These are phyloP conservation scores for Irpex lacteus DNA, from an alignment of 1,284 basidiomycete genomes.

Conservation along the genomic window DNA sequence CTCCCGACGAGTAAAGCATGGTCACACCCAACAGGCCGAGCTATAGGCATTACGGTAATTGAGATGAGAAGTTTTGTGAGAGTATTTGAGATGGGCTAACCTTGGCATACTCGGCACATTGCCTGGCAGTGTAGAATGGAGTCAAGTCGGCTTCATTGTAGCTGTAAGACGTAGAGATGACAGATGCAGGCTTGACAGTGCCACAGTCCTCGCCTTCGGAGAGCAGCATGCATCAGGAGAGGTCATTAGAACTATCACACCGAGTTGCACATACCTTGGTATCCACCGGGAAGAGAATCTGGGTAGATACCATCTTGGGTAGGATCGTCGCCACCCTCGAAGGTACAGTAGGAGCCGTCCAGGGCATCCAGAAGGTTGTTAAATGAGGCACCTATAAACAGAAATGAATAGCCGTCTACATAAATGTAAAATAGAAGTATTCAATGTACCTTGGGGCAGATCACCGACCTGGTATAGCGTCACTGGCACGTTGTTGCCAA, in stretches of 20 bases:
- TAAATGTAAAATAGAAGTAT: conserved; percentile 6
- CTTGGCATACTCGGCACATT: conserved; percentile 49
- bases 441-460: conserved; percentile 29
- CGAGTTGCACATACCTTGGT: conserved; percentile 24
- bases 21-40: conserved; percentile 60
- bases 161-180: conserved; percentile 40
- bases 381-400: conserved; percentile 39
- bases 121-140: conserved; percentile 34
- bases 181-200: conserved; percentile 35
- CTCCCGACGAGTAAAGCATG: conserved; percentile 68
- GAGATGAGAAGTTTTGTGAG: neutral
- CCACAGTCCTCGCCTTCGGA: conserved; percentile 32
- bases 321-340: conserved; percentile 59
- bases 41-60: neutral
- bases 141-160: conserved; percentile 34
- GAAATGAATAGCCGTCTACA: neutral
- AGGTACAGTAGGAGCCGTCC: conserved; percentile 54
- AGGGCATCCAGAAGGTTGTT: conserved; percentile 45
- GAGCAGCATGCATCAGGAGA: conserved; percentile 1
- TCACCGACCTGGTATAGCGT: conserved; percentile 50
- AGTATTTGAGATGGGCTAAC: neutral
- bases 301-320: conserved; percentile 52
- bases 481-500: conserved; percentile 41
- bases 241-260: neutral
- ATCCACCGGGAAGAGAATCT: conserved; percentile 45